These are phyloP conservation scores for Diutina rugosa DNA, from an alignment of 1,139 yeast species.

Conservation along the genomic window DNA sequence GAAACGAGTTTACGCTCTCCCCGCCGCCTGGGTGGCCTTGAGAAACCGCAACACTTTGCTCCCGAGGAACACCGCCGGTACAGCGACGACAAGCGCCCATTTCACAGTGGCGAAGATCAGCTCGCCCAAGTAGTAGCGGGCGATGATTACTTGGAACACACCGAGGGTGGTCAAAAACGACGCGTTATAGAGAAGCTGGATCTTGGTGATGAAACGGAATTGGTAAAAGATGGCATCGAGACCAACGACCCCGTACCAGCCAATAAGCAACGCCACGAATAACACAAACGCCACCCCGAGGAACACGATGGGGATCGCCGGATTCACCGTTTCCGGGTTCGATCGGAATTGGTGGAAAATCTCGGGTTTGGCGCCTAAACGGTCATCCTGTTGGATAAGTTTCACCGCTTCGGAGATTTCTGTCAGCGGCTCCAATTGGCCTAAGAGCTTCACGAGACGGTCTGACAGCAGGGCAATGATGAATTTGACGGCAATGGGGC, in stretches of 20 bases:
- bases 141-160: conserved; percentile 51
- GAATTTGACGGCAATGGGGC: conserved; percentile 4
- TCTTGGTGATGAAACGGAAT: conserved; percentile 14
- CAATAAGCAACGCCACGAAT: conserved; percentile 27
- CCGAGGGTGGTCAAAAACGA: conserved; percentile 41
- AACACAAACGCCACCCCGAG: conserved; percentile 28
- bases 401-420: conserved; percentile 14
- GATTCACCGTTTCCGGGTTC: conserved; percentile 42
- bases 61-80: conserved; percentile 56
- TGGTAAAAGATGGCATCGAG: conserved; percentile 10
- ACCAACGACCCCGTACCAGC: conserved; percentile 38
- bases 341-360: conserved; percentile 55
- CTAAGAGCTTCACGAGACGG: conserved; percentile 3
- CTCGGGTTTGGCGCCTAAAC: conserved; percentile 46
- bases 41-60: conserved; percentile 19
- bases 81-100: conserved; percentile 35
- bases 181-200: conserved; percentile 15
- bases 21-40: neutral
- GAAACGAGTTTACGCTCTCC: neutral
- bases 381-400: conserved; percentile 14
- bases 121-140: conserved; percentile 55
- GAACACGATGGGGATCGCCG: conserved; percentile 43
- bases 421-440: conserved; percentile 19
- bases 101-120: conserved; percentile 61
- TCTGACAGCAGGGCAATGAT: conserved; percentile 13